Percentiles rank a stretch among this genome's conserved stretches.
Conservation (phyloP, 768 basidiomycete species). For the Panaeolus papilionaceus region DNA sequence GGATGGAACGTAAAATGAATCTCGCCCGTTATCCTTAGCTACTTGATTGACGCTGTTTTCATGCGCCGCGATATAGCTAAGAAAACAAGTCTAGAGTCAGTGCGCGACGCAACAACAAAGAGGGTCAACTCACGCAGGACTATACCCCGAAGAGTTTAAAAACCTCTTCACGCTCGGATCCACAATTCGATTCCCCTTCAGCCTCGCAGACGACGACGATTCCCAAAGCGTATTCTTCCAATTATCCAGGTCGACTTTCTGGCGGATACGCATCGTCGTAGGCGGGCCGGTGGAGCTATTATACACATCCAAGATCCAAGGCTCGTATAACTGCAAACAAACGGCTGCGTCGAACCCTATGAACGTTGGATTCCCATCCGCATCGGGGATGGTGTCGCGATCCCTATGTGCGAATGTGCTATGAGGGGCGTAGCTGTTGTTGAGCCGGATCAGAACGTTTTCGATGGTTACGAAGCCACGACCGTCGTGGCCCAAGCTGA, state of each 20-base stretch:
- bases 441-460: slow-evolving; percentile 39
- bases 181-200: neutral
- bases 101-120: too few species aligned
- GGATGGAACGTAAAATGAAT: slow-evolving; percentile 45
- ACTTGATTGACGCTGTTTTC: slow-evolving; percentile 46
- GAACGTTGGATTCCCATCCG: slow-evolving; percentile 32
- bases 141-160: neutral
- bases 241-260: slow-evolving; percentile 31
- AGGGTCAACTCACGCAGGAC: neutral
- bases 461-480: slow-evolving; percentile 39
- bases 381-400: slow-evolving; percentile 27
- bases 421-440: slow-evolving; percentile 37
- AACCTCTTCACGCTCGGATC: neutral
- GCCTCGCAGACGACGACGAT: neutral
- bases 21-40: slow-evolving; percentile 48
- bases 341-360: slow-evolving; percentile 45
- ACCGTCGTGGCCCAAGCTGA: slow-evolving; percentile 32
- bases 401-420: slow-evolving; percentile 33
- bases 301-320: slow-evolving; percentile 44
- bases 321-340: slow-evolving; percentile 44
- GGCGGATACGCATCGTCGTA: slow-evolving; percentile 35
- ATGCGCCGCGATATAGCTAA: slow-evolving; percentile 37
- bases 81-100: neutral
- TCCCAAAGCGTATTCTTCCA: slow-evolving; percentile 20
- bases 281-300: slow-evolving; percentile 40